Evolutionary conservation across 2,329 filamentous ascomycete species (phyloP).

Genomic region (Cercospora sesami): DNA sequence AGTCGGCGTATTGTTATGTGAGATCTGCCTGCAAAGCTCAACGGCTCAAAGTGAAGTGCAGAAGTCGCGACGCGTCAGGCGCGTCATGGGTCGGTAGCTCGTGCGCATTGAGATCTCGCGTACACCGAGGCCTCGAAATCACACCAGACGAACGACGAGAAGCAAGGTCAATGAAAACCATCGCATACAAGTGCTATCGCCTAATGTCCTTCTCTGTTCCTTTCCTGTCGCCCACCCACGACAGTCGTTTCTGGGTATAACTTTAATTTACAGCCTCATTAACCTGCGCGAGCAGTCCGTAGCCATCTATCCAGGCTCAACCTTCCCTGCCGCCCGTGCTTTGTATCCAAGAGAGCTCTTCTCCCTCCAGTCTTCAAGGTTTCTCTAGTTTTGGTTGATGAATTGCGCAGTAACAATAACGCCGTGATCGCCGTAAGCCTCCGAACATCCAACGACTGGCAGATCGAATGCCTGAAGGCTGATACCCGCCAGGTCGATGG

Average conservation of each 20-base stretch:
- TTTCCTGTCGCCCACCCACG: constrained; percentile 1
- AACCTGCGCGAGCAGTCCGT: constrained; percentile 26
- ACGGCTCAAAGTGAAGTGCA: background rate
- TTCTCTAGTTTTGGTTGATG: background rate
- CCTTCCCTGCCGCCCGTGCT: background rate
- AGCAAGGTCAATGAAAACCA: background rate
- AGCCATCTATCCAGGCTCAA: constrained; percentile 15
- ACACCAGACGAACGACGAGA: background rate
- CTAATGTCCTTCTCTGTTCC: constrained; percentile 1
- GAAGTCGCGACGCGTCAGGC: constrained; percentile 2
- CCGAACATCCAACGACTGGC: background rate
- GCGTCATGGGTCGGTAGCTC: background rate
- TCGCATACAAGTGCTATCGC: background rate
- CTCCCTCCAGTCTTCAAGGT: background rate
- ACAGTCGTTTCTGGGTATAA: constrained; percentile 12
- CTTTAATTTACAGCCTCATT: constrained; percentile 23
- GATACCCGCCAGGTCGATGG: background rate
- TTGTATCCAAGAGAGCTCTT: background rate
- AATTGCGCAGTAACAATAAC: background rate
- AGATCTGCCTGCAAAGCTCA: background rate
- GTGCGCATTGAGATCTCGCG: background rate
- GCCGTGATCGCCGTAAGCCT: background rate
- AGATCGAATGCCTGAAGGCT: background rate
- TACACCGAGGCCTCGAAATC: background rate
- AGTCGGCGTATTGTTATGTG: background rate